Evolutionary conservation across 345 rosid species (phyloP).

Genomic region (Eucalyptus cladocalyx): DNA sequence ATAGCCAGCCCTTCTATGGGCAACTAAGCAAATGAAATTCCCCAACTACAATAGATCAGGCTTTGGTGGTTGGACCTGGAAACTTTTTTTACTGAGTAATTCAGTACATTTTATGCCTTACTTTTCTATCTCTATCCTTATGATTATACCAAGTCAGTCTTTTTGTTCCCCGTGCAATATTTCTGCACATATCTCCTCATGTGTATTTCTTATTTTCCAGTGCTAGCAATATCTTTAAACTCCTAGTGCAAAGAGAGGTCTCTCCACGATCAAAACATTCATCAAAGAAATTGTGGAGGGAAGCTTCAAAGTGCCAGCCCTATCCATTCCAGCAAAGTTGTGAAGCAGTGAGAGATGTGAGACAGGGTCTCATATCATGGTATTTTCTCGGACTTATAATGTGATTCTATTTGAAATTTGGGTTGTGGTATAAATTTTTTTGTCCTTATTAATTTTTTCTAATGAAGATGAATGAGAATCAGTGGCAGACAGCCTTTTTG

Average conservation of each 20-base stretch:
- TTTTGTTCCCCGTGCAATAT: neutral
- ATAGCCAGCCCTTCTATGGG: neutral
- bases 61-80: neutral
- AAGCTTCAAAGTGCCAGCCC: slow-evolving; percentile 13
- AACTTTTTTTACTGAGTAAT: neutral
- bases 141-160: neutral
- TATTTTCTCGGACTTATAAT: neutral
- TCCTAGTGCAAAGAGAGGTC: slow-evolving; percentile 62
- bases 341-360: slow-evolving; percentile 40
- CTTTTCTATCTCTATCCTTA: neutral
- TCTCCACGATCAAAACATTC: slow-evolving; percentile 46
- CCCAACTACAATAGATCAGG: neutral
- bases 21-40: neutral
- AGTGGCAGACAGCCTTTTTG: neutral
- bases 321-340: slow-evolving; percentile 18
- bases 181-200: neutral
- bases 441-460: neutral
- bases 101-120: neutral
- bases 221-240: slow-evolving; percentile 36
- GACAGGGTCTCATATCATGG: slow-evolving; percentile 68
- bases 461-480: neutral
- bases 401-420: neutral
- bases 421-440: neutral
- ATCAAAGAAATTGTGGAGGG: slow-evolving; percentile 52
- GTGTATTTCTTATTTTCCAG: slow-evolving; percentile 1